Evolutionary conservation across 139 green algal species (phyloP).

Genomic region (Closterium sp.): DNA sequence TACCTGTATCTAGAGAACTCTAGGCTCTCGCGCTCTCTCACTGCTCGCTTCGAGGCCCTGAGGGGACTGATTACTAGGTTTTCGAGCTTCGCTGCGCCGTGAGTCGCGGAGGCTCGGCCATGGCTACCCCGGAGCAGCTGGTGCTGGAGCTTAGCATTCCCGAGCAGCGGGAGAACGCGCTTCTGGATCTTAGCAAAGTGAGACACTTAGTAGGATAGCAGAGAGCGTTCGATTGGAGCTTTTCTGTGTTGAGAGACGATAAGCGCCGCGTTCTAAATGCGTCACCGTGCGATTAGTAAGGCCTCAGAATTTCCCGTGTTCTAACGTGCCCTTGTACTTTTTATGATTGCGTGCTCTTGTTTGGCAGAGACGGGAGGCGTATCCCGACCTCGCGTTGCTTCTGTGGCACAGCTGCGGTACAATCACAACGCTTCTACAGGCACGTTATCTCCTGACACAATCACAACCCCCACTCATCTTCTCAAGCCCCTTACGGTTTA

Average conservation of each 20-base stretch:
- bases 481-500: too few relatives aligned
- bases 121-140: conserved; percentile 62
- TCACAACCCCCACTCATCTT: too few relatives aligned
- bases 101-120: neutral
- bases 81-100: neutral
- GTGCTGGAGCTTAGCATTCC: conserved; percentile 78
- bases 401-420: conserved; percentile 97
- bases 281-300: too few relatives aligned
- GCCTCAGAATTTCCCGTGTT: neutral
- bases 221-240: neutral
- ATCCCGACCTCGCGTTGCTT: conserved; percentile 91
- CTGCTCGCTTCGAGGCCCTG: neutral
- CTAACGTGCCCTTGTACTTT: neutral
- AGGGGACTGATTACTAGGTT: neutral
- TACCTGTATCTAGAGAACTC: too few relatives aligned
- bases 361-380: conserved; percentile 80
- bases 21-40: too few relatives aligned
- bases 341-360: neutral
- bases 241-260: neutral
- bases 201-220: conserved; percentile 48
- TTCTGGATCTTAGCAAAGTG: conserved; percentile 96
- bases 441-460: neutral
- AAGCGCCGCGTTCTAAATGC: neutral
- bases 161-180: conserved; percentile 78
- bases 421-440: conserved; percentile 88